Base-by-base conservation (phyloP, 345 rosid genomes). In the Populus davidiana region DNA sequence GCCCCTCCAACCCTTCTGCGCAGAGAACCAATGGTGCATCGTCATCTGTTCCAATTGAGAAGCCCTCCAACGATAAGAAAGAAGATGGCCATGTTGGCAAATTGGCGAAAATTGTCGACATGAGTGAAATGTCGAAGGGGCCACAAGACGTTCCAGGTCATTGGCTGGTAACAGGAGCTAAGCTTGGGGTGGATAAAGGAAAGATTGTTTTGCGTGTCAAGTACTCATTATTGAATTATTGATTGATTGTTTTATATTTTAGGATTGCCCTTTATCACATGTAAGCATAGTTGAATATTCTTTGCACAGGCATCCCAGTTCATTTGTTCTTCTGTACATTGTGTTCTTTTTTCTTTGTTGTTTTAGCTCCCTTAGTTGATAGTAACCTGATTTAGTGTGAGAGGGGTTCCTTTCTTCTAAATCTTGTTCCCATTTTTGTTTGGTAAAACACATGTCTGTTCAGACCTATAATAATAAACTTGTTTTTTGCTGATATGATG, bases 151-250 rank as follows among this genome's bases (percentile, higher is more conserved):
- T 89, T 77, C 97, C 99, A 7, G 99, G 98, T 25, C 98, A 96
- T 83, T 96, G 99, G 99, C 77, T 93, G 88, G 99, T 93, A n/a
- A 93, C 99, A 1, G 98, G 97, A 65, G 97, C 96, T 21, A 96
- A 96, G 90, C 97, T 96, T 54, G 98, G 98, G 79, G 92, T 93
- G 59, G 96, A 92, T 83, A 93, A 90, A 81, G 98, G 98, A 74
- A 96, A 84, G 90, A 92, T 96, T 83, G 88, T 93, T 59, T 81
- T 93, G 83, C 94, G 99, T 75, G 88, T 89, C 78, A 93, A 96
- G 88, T 93, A 96, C 86, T 96, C 99, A 4, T 90, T 96, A 72
- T 77, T 96, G 82, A 96, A 96, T 81, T 96, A 93, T 82, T 96
- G 88, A 91, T 72, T 21, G 35, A 69, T 70, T 31, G 35, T 61